Evolutionary conservation across 2,329 filamentous ascomycete genomes (phyloP).

Genomic region (Colletotrichum truncatum): DNA sequence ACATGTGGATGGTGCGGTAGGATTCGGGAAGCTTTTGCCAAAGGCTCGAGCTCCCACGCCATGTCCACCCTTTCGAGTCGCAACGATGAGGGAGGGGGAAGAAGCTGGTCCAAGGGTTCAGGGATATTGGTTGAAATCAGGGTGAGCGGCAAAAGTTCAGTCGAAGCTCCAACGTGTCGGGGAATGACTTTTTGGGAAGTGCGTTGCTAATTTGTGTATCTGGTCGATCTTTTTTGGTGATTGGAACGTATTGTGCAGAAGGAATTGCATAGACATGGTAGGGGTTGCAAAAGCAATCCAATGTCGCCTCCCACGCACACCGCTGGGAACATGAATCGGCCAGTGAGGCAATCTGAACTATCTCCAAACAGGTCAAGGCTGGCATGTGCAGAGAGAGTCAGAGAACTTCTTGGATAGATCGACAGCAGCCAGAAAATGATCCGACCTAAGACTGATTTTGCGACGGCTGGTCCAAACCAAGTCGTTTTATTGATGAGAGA

Average conservation of each 20-base stretch:
- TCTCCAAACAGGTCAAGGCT: background rate
- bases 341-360: background rate
- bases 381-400: background rate
- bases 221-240: background rate
- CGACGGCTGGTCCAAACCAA: background rate
- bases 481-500: background rate
- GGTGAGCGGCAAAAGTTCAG: constrained; percentile 22
- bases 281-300: background rate
- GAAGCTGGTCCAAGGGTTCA: constrained; percentile 17
- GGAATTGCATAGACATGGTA: background rate
- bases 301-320: background rate
- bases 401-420: background rate
- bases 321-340: background rate
- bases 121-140: constrained; percentile 15
- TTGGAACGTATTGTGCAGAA: background rate
- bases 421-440: background rate
- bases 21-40: constrained; percentile 22
- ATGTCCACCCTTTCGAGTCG: constrained; percentile 8
- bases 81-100: background rate
- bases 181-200: constrained; percentile 14
- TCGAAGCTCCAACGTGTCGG: constrained; percentile 27
- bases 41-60: constrained; percentile 18
- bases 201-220: background rate
- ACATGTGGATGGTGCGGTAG: background rate
- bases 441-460: constrained; percentile 1